These are phyloP conservation scores for Juglanconis juglandina DNA, from an alignment of 2,329 filamentous ascomycete genomes.

Conservation along the genomic window DNA sequence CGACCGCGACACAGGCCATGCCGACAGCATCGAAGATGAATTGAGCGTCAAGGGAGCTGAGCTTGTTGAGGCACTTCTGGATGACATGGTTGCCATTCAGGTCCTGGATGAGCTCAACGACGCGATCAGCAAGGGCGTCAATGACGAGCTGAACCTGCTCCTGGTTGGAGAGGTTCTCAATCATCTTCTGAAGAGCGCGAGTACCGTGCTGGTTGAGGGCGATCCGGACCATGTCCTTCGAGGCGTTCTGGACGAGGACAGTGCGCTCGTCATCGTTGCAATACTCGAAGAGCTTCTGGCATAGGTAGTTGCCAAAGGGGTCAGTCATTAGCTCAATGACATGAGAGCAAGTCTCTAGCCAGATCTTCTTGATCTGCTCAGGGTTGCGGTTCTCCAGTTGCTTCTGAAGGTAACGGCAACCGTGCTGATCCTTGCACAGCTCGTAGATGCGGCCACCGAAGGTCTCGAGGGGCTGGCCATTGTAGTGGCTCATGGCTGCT, in stretches of 20 bases:
- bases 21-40: constrained; percentile 98
- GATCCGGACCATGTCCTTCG: constrained; percentile 83
- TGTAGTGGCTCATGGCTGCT: constrained; percentile 71
- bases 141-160: constrained; percentile 88
- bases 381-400: constrained; percentile 88
- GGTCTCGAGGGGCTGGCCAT: constrained; percentile 76
- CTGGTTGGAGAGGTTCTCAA: constrained; percentile 85
- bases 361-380: constrained; percentile 87
- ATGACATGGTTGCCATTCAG: constrained; percentile 99
- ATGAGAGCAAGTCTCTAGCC: constrained; percentile 86
- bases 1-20: constrained; percentile 79
- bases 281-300: constrained; percentile 95
- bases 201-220: constrained; percentile 97
- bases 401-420: constrained; percentile 93
- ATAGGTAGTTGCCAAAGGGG: constrained; percentile 98
- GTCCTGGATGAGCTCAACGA: constrained; percentile 94
- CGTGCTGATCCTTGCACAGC: constrained; percentile 96
- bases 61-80: constrained; percentile 96
- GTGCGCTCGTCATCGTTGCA: constrained; percentile 95
- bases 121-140: constrained; percentile 73
- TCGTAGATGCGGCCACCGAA: constrained; percentile 81
- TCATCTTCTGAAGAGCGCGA: constrained; percentile 94
- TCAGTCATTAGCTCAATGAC: constrained; percentile 98
- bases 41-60: constrained; percentile 77
- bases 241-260: constrained; percentile 83